Conservation (phyloP, 805 yeast species). For the Clavispora fructus region DNA sequence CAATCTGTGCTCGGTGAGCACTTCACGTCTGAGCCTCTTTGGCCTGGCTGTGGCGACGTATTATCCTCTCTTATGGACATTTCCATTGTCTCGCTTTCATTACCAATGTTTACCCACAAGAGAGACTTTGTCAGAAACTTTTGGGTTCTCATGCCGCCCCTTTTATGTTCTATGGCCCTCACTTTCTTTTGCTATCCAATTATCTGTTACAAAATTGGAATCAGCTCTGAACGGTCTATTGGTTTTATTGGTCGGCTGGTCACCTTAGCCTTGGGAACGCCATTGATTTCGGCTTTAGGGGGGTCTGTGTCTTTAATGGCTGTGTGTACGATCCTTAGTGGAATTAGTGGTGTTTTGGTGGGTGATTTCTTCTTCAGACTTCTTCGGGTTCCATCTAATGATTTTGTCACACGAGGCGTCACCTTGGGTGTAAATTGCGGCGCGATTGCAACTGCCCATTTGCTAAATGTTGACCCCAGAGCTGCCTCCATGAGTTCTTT, state of each 20-base stretch:
- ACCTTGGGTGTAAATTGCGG: constrained; percentile 76
- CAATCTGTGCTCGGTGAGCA: constrained; percentile 1
- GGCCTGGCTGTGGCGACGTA: constrained; percentile 84
- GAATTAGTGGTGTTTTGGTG: constrained; percentile 66
- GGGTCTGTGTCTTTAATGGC: constrained; percentile 74
- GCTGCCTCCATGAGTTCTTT: constrained; percentile 77
- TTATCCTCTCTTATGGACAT: constrained; percentile 68
- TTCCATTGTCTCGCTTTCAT: constrained; percentile 66
- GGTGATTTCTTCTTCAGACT: constrained; percentile 51
- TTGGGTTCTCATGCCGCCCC: constrained; percentile 54
- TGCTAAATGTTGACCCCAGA: constrained; percentile 63
- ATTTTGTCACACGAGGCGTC: constrained; percentile 71
- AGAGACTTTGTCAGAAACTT: constrained; percentile 57
- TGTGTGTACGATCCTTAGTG: constrained; percentile 71
- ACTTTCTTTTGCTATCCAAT: constrained; percentile 70
- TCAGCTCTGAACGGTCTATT: constrained; percentile 53
- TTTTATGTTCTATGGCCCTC: constrained; percentile 48
- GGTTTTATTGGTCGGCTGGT: constrained; percentile 79
- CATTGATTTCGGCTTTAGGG: constrained; percentile 58
- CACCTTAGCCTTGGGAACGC: constrained; percentile 75
- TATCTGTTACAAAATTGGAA: constrained; percentile 59
- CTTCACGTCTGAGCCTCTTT: constrained; percentile 31
- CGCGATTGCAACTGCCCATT: constrained; percentile 77
- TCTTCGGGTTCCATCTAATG: constrained; percentile 52
- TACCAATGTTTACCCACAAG: constrained; percentile 75